These are phyloP conservation scores for Calonectria henricotiae DNA, from an alignment of 2,329 filamentous ascomycete genomes.

Conservation along the genomic window DNA sequence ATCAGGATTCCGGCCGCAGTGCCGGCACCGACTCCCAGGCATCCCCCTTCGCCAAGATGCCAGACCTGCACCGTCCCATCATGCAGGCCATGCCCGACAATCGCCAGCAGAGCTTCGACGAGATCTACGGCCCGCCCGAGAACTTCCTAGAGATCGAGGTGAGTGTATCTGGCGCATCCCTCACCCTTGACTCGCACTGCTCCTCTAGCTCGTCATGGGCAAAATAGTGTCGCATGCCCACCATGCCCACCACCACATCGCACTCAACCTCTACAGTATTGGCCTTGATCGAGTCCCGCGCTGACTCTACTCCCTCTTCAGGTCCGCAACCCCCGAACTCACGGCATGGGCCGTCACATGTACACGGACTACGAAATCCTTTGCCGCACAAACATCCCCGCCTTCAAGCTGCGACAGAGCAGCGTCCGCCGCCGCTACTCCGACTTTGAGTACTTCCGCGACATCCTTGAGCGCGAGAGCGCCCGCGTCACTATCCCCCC, in stretches of 20 bases:
- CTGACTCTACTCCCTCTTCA: conserved; percentile 58
- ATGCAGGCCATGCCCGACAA: conserved; percentile 80
- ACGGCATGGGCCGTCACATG: conserved; percentile 95
- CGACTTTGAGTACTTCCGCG: conserved; percentile 98
- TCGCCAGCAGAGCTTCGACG: conserved; percentile 95
- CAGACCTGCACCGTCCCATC: conserved; percentile 67
- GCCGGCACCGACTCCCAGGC: conserved; percentile 47
- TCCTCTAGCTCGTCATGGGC: conserved; percentile 2
- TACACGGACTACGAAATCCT: conserved; percentile 99
- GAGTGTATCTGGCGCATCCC: conserved; percentile 42
- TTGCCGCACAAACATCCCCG: conserved; percentile 98
- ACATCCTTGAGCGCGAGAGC: conserved; percentile 96
- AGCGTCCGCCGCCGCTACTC: conserved; percentile 94
- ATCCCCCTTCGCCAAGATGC: conserved; percentile 55
- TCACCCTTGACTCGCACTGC: conserved; percentile 13
- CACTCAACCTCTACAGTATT: conserved; percentile 3
- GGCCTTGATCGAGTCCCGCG: neutral
- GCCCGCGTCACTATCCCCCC: conserved; percentile 96
- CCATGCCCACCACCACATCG: conserved; percentile 2
- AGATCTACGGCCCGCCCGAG: conserved; percentile 98
- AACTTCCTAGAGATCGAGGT: conserved; percentile 99
- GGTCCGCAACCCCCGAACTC: conserved; percentile 94
- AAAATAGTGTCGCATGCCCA: conserved; percentile 32
- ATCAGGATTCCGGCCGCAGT: conserved; percentile 58
- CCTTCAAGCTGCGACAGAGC: conserved; percentile 94